Evolutionary conservation across 2,329 filamentous ascomycete species (phyloP), one percentile per base, ranked within the genome.

Genomic region (Ophiostoma sp.): DNA sequence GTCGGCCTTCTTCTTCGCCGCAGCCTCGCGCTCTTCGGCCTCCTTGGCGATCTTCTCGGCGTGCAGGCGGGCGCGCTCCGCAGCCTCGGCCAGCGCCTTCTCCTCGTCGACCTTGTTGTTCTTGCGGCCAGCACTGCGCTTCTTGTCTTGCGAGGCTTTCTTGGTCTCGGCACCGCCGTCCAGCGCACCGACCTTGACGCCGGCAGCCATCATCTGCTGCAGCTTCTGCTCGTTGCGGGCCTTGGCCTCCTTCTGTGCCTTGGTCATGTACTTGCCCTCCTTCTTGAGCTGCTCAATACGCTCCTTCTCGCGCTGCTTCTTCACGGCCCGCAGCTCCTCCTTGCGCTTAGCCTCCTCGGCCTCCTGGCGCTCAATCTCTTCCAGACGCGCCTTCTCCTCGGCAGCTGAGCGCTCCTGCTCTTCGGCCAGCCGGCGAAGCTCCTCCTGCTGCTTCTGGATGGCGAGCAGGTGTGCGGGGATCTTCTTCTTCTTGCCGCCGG

Each of bases 261-360:
- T 93, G 72, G 91, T 94, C 75, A 94, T 81, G 79, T 90, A 94
- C 75, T 92, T 94, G 77, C 92, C 92, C 77, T 93, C 91, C 77
- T 90, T 92, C 85, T 94, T 95, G 68, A 92, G 85, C 80, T 94
- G 89, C 76, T 95, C 92, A 70, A 94, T 88, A 78, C 86, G 91
- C 77, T 93, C 90, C 82, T 91, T 94, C 75, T 96, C 92, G 76
- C 87, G 92, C 75, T 92, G 90, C 82, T 94, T 95, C 83, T 91
- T 94, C 60, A 87, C 79, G 1, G 87, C 87, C 78, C 87, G 91
- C 66, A 87, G 87, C 75, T 94, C 92, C 74, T 91, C 90, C 72
- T 82, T 87, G 69, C 83, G 84, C 79, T 88, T 87, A 69, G 80
- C 77, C 74, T 93, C 91, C 77, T 94, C 92, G 8, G 82, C 86